Evolutionary conservation across 108 stramenopile species (phyloP), one percentile per base, ranked within the genome.

Genomic region (Epipyxis sp.): DNA sequence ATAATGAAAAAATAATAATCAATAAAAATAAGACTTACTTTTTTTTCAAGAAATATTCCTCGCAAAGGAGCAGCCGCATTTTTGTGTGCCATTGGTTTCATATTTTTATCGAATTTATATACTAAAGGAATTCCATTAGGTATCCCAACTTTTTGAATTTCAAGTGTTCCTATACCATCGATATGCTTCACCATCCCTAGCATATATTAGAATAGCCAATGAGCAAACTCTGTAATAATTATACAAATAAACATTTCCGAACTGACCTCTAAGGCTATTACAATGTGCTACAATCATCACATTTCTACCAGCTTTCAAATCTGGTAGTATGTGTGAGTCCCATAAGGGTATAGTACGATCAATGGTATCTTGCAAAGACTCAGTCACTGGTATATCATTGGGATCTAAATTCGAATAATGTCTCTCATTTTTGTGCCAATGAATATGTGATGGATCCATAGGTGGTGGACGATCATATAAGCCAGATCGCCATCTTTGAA

Each of bases 221-320:
- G n/a, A n/a, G n/a, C n/a, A n/a, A n/a, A n/a, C n/a, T n/a, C n/a
- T n/a, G n/a, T n/a, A n/a, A n/a, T n/a, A n/a, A n/a, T n/a, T n/a
- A n/a, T n/a, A n/a, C n/a, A n/a, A n/a, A n/a, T n/a, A n/a, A n/a
- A n/a, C n/a, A n/a, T n/a, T n/a, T n/a, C n/a, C n/a, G n/a, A n/a
- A n/a, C n/a, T n/a, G n/a, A 10, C 92, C 91, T 29, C 95, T 69
- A 2, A 95, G 67, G 0, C 90, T 91, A 72, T 97, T 95, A 35
- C 92, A 94, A 84, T 97, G 96, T 32, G 92, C 96, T 0, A 94
- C 93, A 0, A 97, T 92, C 59, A 95, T 76, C 16, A 97, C 94
- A 77, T 94, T 94, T 6, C 91, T 84, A 29, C 96, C 96, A 30
- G 83, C 69, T 0, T 78, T 88, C 44, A 95, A 58, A 80, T 94